Conservation (phyloP, 1,284 basidiomycete genomes). For the Pascua guehoae region DNA sequence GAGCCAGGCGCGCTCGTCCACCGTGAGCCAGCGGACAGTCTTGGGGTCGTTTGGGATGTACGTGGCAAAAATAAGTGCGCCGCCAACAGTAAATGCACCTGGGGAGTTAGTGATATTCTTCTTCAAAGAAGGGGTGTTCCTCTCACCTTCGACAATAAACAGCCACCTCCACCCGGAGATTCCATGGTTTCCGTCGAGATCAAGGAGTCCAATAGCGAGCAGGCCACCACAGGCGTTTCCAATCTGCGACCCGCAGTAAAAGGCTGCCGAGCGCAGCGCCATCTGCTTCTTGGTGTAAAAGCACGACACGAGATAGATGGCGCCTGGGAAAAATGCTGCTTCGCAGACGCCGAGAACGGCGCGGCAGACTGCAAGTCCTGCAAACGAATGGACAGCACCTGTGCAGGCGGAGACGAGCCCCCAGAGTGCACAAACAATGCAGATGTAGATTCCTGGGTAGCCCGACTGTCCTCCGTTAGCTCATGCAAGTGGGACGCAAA, state of each 20-base stretch:
- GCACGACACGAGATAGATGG: constrained; percentile 32
- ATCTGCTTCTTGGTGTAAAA: constrained; percentile 38
- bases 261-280: constrained; percentile 34
- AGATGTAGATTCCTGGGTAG: constrained; percentile 23
- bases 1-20: constrained; percentile 31
- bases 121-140: not conserved
- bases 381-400: constrained; percentile 29
- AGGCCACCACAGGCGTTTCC: constrained; percentile 46
- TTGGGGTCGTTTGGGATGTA: constrained; percentile 39
- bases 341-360: constrained; percentile 35
- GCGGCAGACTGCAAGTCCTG: constrained; percentile 33
- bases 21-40: constrained; percentile 32
- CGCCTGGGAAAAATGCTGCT: constrained; percentile 22
- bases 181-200: constrained; percentile 31
- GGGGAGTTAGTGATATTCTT: too few species aligned
- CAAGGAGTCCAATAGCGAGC: constrained; percentile 36
- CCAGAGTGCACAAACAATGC: constrained; percentile 32
- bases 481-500: too few species aligned
- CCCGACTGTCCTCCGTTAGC: too few species aligned
- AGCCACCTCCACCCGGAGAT: constrained; percentile 39
- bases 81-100: constrained; percentile 24
- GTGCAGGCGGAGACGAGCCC: constrained; percentile 40
- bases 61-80: constrained; percentile 28
- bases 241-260: constrained; percentile 44
- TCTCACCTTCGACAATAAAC: constrained; percentile 19